These are phyloP conservation scores for Fragilariopsis cylindrus DNA, from an alignment of 108 stramenopile genomes.

Conservation along the genomic window DNA sequence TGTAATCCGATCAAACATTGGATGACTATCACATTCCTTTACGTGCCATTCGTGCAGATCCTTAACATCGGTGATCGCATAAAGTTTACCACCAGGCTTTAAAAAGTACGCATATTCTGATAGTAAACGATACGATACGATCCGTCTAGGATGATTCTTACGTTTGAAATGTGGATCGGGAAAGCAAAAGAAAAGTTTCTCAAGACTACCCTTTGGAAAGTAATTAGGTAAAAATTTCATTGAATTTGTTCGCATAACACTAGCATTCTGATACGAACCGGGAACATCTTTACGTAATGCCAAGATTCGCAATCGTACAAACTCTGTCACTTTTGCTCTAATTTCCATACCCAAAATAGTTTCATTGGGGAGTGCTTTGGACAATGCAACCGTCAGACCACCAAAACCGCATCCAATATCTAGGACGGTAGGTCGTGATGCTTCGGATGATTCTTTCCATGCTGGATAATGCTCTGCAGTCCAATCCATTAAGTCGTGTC, in stretches of 20 bases:
- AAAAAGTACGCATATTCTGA: constrained; percentile 94
- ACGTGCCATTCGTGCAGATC: constrained; percentile 97
- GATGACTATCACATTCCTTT: constrained; percentile 81
- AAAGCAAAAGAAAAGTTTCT: constrained; percentile 96
- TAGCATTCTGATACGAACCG: constrained; percentile 81
- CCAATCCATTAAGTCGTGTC: constrained; percentile 89
- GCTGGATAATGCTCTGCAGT: constrained; percentile 66
- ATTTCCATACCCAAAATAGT: constrained; percentile 95
- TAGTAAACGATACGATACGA: constrained; percentile 79
- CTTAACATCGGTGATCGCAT: constrained; percentile 95
- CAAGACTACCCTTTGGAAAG: constrained; percentile 54
- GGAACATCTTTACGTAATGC: constrained; percentile 79
- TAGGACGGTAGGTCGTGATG: constrained; percentile 59
- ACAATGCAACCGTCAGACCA: constrained; percentile 88
- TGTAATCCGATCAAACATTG: constrained; percentile 65
- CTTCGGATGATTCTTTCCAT: constrained; percentile 9
- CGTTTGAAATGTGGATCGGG: constrained; percentile 99
- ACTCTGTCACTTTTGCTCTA: constrained; percentile 95
- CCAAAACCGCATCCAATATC: constrained; percentile 99
- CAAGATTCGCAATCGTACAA: constrained; percentile 91
- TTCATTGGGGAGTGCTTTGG: constrained; percentile 74
- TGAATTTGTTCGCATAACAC: constrained; percentile 89
- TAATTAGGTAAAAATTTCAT: constrained; percentile 88
- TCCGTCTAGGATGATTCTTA: constrained; percentile 95
- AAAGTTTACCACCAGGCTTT: constrained; percentile 73